Percentiles rank a stretch among this genome's conserved stretches.
Evolutionary conservation across 1,284 basidiomycete species (phyloP).

Genomic region (Cutaneotrichosporon cyanovorans): DNA sequence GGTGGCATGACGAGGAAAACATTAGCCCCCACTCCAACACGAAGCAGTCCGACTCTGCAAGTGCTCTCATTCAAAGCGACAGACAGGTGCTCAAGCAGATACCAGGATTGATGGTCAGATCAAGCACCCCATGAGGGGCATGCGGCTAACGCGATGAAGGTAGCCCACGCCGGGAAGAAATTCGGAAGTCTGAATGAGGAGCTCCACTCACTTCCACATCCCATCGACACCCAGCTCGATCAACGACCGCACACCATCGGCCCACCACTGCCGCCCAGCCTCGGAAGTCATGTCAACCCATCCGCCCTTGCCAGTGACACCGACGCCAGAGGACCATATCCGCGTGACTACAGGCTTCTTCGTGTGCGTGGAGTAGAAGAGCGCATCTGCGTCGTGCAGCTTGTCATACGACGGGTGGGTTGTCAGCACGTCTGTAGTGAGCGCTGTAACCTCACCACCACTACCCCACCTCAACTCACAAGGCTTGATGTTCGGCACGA

Average conservation of each 20-base stretch:
- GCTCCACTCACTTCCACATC: conserved; percentile 44
- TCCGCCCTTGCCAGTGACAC: conserved; percentile 42
- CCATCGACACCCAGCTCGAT: conserved; percentile 45
- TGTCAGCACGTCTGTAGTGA: conserved; percentile 24
- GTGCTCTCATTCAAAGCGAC: no score
- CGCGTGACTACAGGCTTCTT: conserved; percentile 40
- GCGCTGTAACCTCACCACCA: background rate
- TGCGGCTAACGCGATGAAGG: no score
- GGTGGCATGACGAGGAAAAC: no score
- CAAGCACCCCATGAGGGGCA: no score
- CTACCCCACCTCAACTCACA: no score
- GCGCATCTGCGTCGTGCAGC: conserved; percentile 35
- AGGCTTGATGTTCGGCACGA: conserved; percentile 48
- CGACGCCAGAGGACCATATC: conserved; percentile 46
- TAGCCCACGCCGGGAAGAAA: no score
- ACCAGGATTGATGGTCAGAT: no score
- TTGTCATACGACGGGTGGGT: conserved; percentile 41
- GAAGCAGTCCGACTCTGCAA: no score
- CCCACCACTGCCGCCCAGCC: conserved; percentile 46
- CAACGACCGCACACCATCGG: conserved; percentile 40
- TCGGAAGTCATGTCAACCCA: conserved; percentile 47
- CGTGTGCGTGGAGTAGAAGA: conserved; percentile 40
- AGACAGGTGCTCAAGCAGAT: no score
- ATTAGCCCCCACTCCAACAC: background rate
- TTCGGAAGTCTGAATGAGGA: no score